Base-by-base conservation (phyloP, 768 basidiomycete genomes). In the Boletus vermiculosoides region DNA sequence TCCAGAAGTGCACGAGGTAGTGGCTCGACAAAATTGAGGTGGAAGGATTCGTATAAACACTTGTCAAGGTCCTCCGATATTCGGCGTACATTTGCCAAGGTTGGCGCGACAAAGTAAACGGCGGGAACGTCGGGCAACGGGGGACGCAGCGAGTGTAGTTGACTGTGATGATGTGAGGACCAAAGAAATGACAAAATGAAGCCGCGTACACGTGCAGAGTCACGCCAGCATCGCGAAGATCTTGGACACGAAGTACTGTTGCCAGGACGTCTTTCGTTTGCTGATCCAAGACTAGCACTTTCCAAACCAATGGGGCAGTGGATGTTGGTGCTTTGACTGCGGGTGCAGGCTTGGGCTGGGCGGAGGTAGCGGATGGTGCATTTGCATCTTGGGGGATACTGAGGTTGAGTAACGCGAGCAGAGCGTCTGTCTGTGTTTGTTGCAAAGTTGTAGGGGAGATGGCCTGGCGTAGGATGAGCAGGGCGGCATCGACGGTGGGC, bases 241-340 rank as follows among this genome's bases (percentile, higher is more conserved):
- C 97, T 73, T 98, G 95, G 8, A 99, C 97, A 52, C 95, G 85
- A 61, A 99, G 76, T 20, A 94, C 90, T 1, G 96, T 98, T 16
- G 97, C 97, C 37, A 99, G 80, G 22, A 98, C 87, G 71, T 98
- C 97, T 72, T 98, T 97, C 23, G 94, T 96, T 64, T 89, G 83
- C 67, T 97, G 93, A 72, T 99, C 97, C 53, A 99, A 78, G 2
- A 99, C 88, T 11, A 99, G 77, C 15, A 98, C 87, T 73, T 99
- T 99, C 96, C 97, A 99, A 5, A 97, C 86, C 6, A 93, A 85
- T 31, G 93, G 91, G 0, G 82, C 84, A 13, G 80, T 78, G 28
- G 80, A 72, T 8, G 80, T 72, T 2, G 83, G 75, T 3, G 77
- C 71, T 62, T 85, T 87, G 56, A 77, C 68, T n/a, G 77, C 70